phyloP scores from a whole-genome alignment of 1,284 basidiomycete genomes.

The Malassezia arunalokei region DNA sequence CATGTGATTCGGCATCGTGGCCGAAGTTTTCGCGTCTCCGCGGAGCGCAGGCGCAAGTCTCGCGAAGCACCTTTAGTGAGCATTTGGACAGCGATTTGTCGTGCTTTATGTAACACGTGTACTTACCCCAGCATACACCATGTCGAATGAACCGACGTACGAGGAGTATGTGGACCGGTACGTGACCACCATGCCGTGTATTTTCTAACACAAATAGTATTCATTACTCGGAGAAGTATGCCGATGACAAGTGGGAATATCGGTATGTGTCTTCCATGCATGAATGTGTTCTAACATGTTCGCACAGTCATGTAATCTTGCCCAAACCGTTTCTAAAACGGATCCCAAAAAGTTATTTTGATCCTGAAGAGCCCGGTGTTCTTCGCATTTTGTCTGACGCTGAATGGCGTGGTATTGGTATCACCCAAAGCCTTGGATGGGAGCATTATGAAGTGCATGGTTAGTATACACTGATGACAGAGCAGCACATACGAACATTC shows the following conservation, averaged over 20 bases:
- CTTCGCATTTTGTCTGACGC: conserved; percentile 69
- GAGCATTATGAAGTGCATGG: conserved; percentile 94
- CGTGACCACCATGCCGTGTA: background rate
- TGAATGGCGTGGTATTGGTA: conserved; percentile 91
- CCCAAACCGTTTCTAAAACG: conserved; percentile 46
- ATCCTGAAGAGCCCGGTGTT: conserved; percentile 60
- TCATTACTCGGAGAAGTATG: conserved; percentile 48
- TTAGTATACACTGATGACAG: conserved; percentile 38
- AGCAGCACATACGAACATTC: background rate
- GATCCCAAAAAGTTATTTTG: conserved; percentile 50
- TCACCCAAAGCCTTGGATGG: conserved; percentile 90
- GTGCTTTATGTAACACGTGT: no score
- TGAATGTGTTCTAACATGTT: conserved; percentile 48
- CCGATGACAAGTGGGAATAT: conserved; percentile 55
- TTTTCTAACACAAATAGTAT: conserved; percentile 20
- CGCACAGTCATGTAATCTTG: conserved; percentile 32
- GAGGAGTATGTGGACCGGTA: conserved; percentile 42
- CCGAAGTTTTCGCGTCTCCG: no score
- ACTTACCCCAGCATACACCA: background rate
- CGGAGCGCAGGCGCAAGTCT: no score
- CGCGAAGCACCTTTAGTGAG: no score
- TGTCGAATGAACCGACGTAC: conserved; percentile 32
- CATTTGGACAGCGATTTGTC: no score
- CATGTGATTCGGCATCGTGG: no score
- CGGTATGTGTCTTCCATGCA: conserved; percentile 40